Evolutionary conservation across 2,329 filamentous ascomycete genomes (phyloP).

Genomic region (Eutypella sp.): DNA sequence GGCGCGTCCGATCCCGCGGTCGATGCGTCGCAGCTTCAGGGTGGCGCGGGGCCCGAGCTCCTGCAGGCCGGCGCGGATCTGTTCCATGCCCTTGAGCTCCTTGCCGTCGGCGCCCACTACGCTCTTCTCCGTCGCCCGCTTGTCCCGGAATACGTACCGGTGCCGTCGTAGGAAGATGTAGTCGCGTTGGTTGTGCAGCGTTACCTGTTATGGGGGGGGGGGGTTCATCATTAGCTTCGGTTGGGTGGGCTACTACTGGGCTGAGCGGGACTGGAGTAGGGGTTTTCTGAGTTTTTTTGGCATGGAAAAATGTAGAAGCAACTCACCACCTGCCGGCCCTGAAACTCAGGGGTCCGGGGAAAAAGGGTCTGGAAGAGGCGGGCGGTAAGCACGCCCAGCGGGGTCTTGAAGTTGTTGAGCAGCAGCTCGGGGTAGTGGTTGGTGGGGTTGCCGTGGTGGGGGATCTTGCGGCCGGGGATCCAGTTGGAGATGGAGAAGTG

Average conservation of each 20-base stretch:
- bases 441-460: conserved; percentile 83
- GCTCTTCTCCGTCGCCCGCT: conserved; percentile 78
- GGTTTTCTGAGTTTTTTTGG: too few species aligned
- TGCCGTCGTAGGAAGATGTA: conserved; percentile 92
- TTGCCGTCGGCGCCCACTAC: conserved; percentile 78
- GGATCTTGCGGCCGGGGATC: conserved; percentile 80
- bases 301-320: conserved; percentile 93
- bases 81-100: conserved; percentile 77
- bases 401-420: conserved; percentile 92
- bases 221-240: too few species aligned
- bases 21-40: conserved; percentile 82
- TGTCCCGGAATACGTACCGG: conserved; percentile 89
- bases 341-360: conserved; percentile 75
- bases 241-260: too few species aligned
- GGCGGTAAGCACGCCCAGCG: conserved; percentile 81
- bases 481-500: conserved; percentile 90
- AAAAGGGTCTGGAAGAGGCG: conserved; percentile 77
- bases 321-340: conserved; percentile 85
- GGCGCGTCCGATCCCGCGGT: conserved; percentile 74
- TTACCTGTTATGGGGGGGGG: neutral
- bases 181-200: conserved; percentile 78
- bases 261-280: too few species aligned
- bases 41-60: conserved; percentile 77
- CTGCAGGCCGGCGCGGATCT: conserved; percentile 80
- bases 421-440: conserved; percentile 87